Conservation (phyloP, 495 filamentous ascomycete genomes). For the Wilcoxina mikolae region DNA sequence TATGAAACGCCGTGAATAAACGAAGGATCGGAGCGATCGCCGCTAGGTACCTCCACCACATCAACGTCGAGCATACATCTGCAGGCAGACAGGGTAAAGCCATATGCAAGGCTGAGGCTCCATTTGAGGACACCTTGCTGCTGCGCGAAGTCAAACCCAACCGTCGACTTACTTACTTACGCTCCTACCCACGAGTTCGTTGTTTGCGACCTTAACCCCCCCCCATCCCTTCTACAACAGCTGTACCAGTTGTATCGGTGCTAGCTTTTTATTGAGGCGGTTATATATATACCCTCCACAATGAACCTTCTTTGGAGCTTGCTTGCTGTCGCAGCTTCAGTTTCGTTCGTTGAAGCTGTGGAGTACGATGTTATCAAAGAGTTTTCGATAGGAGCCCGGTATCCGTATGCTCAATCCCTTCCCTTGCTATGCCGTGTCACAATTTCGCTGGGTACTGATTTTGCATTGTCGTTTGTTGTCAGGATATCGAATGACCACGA, state of each 20-base stretch:
- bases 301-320: conserved; percentile 9
- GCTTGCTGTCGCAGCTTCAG: conserved; percentile 2
- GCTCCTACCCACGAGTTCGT: too few species aligned
- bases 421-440: neutral
- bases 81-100: too few species aligned
- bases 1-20: too few species aligned
- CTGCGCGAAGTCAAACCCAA: too few species aligned
- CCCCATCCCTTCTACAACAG: neutral
- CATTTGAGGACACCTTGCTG: too few species aligned
- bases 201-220: too few species aligned
- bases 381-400: conserved; percentile 21
- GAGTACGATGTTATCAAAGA: conserved; percentile 11
- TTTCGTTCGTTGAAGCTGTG: neutral
- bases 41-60: too few species aligned
- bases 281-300: neutral
- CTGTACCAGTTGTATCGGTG: neutral
- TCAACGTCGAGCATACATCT: too few species aligned
- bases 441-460: conserved; percentile 9
- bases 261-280: neutral
- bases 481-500: conserved; percentile 44
- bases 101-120: too few species aligned
- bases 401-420: conserved; percentile 20
- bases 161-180: too few species aligned
- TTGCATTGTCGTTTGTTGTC: conserved; percentile 18
- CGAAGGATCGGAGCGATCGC: too few species aligned